These are phyloP conservation scores for Stemphylium vesicarium DNA, from an alignment of 2,329 filamentous ascomycete species.

Conservation along the genomic window DNA sequence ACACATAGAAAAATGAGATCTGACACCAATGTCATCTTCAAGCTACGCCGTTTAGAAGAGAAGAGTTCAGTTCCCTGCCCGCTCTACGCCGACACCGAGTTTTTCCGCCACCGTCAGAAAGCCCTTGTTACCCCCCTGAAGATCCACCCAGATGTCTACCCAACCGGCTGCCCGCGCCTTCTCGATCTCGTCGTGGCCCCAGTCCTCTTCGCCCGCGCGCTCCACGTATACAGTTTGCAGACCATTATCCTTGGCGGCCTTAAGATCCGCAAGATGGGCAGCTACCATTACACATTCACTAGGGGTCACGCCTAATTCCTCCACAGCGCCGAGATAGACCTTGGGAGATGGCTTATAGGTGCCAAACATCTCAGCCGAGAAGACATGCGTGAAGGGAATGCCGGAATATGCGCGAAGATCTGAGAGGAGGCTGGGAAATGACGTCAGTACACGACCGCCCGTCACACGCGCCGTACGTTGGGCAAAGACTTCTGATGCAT, in stretches of 20 bases:
- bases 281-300: slow-evolving; percentile 77
- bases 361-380: slow-evolving; percentile 73
- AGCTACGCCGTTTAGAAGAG: background rate
- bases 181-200: slow-evolving; percentile 58
- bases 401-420: slow-evolving; percentile 67
- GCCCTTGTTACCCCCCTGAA: slow-evolving; percentile 56
- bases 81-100: slow-evolving; percentile 39
- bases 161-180: slow-evolving; percentile 62
- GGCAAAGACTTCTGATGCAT: background rate
- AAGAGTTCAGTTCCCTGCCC: slow-evolving; percentile 21
- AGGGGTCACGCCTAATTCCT: slow-evolving; percentile 62
- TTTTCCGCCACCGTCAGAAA: slow-evolving; percentile 53
- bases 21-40: background rate
- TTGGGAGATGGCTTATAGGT: slow-evolving; percentile 75
- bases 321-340: slow-evolving; percentile 72
- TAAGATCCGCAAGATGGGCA: slow-evolving; percentile 73
- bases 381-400: slow-evolving; percentile 67
- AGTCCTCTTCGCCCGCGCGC: slow-evolving; percentile 69
- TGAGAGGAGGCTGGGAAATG: background rate
- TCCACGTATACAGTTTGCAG: slow-evolving; percentile 78
- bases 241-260: slow-evolving; percentile 68
- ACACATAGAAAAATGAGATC: background rate
- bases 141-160: slow-evolving; percentile 64
- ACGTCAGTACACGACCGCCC: background rate
- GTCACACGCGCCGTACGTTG: background rate